Base-by-base conservation (phyloP, 768 basidiomycete genomes). In the Phlegmacium glaucopus region DNA sequence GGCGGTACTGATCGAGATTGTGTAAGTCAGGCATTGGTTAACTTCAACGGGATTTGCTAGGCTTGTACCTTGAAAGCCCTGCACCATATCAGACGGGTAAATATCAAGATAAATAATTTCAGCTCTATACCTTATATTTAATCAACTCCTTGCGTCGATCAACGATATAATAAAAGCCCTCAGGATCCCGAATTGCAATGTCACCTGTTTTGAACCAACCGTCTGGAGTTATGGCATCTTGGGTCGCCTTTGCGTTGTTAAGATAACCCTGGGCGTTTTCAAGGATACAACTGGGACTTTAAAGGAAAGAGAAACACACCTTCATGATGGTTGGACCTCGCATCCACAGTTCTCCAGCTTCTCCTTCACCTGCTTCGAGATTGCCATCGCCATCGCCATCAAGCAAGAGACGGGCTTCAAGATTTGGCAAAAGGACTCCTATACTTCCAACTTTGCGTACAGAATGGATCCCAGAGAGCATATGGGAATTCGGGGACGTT, bases 151-250 rank as follows among this genome's bases (percentile, higher is more conserved):
- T 89, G 39, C 76, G 72, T 28, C 90, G 69, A 55, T 90, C 87
- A 2, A 90, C 82, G 43, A 90, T 86, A 53, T 73, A 78, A 61
- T 82, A 89, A 59, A 74, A 87, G 0, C 90, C 92, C 1, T 90
- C 81, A 2, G 63, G 48, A 50, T 91, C 86, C 10, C 79, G 66
- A 13, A 75, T 61, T 1, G 78, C 87, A 42, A 94, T 78, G 61
- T 95, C 93, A 1, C 93, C 91, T 0, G 92, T 94, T 73, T 87
- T 90, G 70, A 92, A 84, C 90, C 90, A 96, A 3, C 80, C 76
- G 41, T 90, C 85, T 0, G 65, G 63, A 0, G 85, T 88, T 53
- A 94, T 84, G 6, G 83, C 66, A 11, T 81, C 75, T 17, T 70
- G 66, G 2, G 90, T 94, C 4, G 91, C 90, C 26, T 70, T 67